These are phyloP conservation scores for Schizosaccharomyces cryophilus DNA, from an alignment of 805 yeast species.

Conservation along the genomic window DNA sequence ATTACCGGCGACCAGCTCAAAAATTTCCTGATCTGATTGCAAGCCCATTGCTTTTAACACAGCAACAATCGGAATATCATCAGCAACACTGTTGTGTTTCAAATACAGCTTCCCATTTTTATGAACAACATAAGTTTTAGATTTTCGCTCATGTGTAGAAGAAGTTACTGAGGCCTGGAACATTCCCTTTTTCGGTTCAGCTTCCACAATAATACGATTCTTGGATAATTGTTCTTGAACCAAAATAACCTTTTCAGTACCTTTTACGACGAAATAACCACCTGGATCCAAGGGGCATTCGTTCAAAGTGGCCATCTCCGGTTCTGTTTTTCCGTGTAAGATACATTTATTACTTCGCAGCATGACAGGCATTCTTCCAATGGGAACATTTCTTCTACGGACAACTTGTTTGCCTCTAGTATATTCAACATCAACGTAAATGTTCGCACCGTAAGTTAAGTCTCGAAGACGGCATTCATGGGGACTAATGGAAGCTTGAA, in stretches of 20 bases:
- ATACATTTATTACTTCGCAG: slow-evolving; percentile 79
- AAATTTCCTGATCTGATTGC: slow-evolving; percentile 71
- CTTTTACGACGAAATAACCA: slow-evolving; percentile 91
- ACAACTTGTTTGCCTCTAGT: slow-evolving; percentile 85
- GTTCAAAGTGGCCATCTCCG: slow-evolving; percentile 62
- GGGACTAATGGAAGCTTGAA: slow-evolving; percentile 24
- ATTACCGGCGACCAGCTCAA: slow-evolving; percentile 83
- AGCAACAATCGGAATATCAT: slow-evolving; percentile 83
- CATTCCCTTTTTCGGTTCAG: slow-evolving; percentile 78
- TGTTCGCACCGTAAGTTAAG: slow-evolving; percentile 82
- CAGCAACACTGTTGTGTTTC: slow-evolving; percentile 85
- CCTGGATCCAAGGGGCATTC: slow-evolving; percentile 98
- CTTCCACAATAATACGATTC: slow-evolving; percentile 92
- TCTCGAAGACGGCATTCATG: slow-evolving; percentile 91
- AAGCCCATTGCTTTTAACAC: slow-evolving; percentile 88
- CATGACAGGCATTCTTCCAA: slow-evolving; percentile 98
- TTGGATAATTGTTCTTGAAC: slow-evolving; percentile 92
- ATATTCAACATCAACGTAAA: slow-evolving; percentile 88
- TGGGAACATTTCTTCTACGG: slow-evolving; percentile 70
- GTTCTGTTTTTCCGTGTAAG: slow-evolving; percentile 50
- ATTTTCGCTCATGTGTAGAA: slow-evolving; percentile 92
- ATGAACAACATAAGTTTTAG: slow-evolving; percentile 85
- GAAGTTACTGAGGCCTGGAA: slow-evolving; percentile 96
- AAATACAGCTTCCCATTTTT: slow-evolving; percentile 71
- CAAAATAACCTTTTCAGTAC: slow-evolving; percentile 89